Evolutionary conservation across 768 basidiomycete species (phyloP).

Genomic region (Lactarius vividus): DNA sequence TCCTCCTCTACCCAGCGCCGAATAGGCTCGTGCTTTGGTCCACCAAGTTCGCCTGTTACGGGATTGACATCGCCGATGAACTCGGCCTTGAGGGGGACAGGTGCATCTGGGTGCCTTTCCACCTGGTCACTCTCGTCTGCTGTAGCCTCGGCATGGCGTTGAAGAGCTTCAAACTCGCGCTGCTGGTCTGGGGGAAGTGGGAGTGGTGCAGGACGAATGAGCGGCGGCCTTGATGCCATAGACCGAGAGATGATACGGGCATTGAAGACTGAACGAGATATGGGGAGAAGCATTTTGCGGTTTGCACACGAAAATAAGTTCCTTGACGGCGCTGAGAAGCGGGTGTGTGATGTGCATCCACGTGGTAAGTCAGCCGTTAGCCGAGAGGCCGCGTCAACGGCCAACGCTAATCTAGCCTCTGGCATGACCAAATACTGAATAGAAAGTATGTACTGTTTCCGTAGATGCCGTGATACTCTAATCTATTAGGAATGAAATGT

Average conservation of each 20-base stretch:
- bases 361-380: background rate
- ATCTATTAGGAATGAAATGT: background rate
- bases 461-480: constrained; percentile 1
- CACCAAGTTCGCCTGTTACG: constrained; percentile 77
- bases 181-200: constrained; percentile 74
- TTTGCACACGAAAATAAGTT: background rate
- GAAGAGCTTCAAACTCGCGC: constrained; percentile 83
- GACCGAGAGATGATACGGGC: constrained; percentile 1
- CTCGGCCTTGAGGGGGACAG: constrained; percentile 53
- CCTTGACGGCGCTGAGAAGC: background rate
- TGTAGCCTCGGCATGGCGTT: constrained; percentile 53
- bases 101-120: constrained; percentile 69
- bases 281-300: background rate
- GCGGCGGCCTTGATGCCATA: constrained; percentile 34
- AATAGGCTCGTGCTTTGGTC: constrained; percentile 85
- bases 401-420: background rate
- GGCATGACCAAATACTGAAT: background rate
- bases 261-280: background rate
- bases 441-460: background rate
- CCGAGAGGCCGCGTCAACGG: constrained; percentile 9
- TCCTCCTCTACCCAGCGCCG: constrained; percentile 50
- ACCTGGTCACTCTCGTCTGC: constrained; percentile 33
- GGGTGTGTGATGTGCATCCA: background rate
- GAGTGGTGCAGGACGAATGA: constrained; percentile 67
- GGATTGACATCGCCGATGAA: constrained; percentile 85